These are phyloP conservation scores for Akanthomyces lecanii DNA, from an alignment of 2,329 filamentous ascomycete species.

Conservation along the genomic window DNA sequence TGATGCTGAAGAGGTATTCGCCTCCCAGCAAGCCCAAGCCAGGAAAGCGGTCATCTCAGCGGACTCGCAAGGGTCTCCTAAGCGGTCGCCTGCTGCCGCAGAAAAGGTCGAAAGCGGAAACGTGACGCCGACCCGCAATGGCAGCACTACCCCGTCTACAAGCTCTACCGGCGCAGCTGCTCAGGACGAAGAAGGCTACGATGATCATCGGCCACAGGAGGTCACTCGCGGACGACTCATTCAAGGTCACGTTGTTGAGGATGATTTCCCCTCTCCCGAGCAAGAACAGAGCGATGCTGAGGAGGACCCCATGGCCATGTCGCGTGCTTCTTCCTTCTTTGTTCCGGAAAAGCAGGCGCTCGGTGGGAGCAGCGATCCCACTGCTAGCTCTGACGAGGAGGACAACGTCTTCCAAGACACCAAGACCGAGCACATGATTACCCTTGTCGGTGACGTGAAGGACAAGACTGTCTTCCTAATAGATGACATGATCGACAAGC, in stretches of 20 bases:
- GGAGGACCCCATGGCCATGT: conserved; percentile 79
- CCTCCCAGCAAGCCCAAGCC: conserved; percentile 20
- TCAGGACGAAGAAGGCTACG: conserved; percentile 53
- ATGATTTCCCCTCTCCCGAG: conserved; percentile 79
- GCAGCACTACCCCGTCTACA: conserved; percentile 9
- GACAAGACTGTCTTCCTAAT: conserved; percentile 88
- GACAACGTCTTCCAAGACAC: conserved; percentile 81
- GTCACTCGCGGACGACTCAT: conserved; percentile 88
- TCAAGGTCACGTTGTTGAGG: conserved; percentile 92
- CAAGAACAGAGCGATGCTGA: conserved; percentile 63
- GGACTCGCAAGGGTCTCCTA: conserved; percentile 17
- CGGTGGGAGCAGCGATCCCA: conserved; percentile 79
- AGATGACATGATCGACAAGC: conserved; percentile 98
- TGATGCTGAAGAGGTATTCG: conserved; percentile 24
- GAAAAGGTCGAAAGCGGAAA: background rate
- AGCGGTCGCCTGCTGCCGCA: conserved; percentile 7
- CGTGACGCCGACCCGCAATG: conserved; percentile 4
- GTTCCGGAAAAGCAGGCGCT: conserved; percentile 63
- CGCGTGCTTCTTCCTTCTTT: conserved; percentile 76
- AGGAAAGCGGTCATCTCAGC: conserved; percentile 1
- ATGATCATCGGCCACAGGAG: conserved; percentile 77
- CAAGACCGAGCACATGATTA: conserved; percentile 89
- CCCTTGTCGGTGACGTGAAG: conserved; percentile 90
- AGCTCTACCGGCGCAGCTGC: conserved; percentile 26
- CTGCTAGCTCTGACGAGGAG: conserved; percentile 83